These are phyloP conservation scores for Penicillium desertorum DNA, from an alignment of 495 filamentous ascomycete genomes.

Conservation along the genomic window DNA sequence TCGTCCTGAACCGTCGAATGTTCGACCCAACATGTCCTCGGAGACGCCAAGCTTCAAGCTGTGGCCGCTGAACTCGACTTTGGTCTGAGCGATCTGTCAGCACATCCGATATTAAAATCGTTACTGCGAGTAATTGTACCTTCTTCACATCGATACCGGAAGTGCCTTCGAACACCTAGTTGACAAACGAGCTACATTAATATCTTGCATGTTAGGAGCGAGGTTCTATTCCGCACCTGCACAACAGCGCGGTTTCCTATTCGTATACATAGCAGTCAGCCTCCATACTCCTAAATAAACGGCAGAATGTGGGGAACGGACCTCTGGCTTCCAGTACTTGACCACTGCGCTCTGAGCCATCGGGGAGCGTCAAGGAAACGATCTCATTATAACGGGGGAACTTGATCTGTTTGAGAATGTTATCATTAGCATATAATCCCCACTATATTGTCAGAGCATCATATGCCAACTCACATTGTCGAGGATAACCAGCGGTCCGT, in stretches of 20 bases:
- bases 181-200: conserved; percentile 26
- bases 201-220: conserved; percentile 13
- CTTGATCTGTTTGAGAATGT: conserved; percentile 68
- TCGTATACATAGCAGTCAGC: background rate
- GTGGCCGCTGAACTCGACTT: conserved; percentile 95
- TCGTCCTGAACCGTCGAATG: conserved; percentile 96
- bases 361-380: conserved; percentile 90
- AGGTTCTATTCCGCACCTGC: conserved; percentile 55
- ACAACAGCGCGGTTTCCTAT: conserved; percentile 89
- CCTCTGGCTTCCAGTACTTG: conserved; percentile 98
- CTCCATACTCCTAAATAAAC: background rate
- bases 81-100: conserved; percentile 59
- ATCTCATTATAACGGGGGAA: conserved; percentile 97
- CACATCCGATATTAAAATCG: background rate
- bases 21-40: conserved; percentile 98
- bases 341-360: conserved; percentile 89
- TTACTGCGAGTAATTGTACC: conserved; percentile 47
- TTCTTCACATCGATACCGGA: conserved; percentile 97
- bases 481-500: conserved; percentile 94
- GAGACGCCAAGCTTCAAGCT: conserved; percentile 98
- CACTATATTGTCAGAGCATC: background rate
- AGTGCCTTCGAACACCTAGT: conserved; percentile 96
- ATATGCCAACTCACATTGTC: conserved; percentile 67
- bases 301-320: conserved; percentile 37
- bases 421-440: conserved; percentile 14